These are phyloP conservation scores for Hirsutella minnesotensis DNA, from an alignment of 2,329 filamentous ascomycete species.

Conservation along the genomic window DNA sequence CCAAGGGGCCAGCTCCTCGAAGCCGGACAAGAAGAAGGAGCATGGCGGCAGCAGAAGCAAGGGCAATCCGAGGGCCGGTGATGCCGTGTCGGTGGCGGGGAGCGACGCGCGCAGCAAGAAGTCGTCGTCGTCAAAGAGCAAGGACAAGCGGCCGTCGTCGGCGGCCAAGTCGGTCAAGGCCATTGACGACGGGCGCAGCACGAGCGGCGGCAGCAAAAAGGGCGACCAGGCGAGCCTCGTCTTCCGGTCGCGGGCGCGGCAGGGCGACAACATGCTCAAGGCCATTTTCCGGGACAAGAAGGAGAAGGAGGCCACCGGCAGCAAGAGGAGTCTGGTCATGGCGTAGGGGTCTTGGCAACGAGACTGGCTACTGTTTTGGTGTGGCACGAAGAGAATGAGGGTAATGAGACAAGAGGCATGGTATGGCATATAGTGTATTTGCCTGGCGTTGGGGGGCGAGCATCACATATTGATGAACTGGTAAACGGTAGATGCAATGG, in stretches of 20 bases:
- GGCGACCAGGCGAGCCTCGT: constrained; percentile 25
- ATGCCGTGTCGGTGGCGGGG: constrained; percentile 17
- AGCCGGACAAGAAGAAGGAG: constrained; percentile 9
- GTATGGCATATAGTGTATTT: too few species aligned
- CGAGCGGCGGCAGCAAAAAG: constrained; percentile 17
- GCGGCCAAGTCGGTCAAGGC: constrained; percentile 16
- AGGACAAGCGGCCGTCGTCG: not conserved
- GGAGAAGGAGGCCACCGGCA: constrained; percentile 26
- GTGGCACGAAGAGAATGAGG: too few species aligned
- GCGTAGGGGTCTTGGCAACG: constrained; percentile 8
- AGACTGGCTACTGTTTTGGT: too few species aligned
- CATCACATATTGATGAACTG: too few species aligned
- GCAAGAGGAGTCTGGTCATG: constrained; percentile 15
- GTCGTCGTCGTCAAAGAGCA: constrained; percentile 2
- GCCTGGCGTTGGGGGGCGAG: too few species aligned
- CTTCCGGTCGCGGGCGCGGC: constrained; percentile 34
- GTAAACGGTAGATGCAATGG: too few species aligned
- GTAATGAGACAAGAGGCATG: too few species aligned
- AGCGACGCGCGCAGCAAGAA: constrained; percentile 20
- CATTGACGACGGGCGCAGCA: constrained; percentile 22
- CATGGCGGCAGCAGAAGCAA: not conserved
- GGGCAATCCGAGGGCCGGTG: constrained; percentile 6
- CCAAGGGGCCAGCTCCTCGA: constrained; percentile 4
- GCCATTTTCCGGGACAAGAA: constrained; percentile 46
- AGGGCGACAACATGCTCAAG: constrained; percentile 41